These are phyloP conservation scores for Lactarius sp. DNA, from an alignment of 768 basidiomycete genomes.

Conservation along the genomic window DNA sequence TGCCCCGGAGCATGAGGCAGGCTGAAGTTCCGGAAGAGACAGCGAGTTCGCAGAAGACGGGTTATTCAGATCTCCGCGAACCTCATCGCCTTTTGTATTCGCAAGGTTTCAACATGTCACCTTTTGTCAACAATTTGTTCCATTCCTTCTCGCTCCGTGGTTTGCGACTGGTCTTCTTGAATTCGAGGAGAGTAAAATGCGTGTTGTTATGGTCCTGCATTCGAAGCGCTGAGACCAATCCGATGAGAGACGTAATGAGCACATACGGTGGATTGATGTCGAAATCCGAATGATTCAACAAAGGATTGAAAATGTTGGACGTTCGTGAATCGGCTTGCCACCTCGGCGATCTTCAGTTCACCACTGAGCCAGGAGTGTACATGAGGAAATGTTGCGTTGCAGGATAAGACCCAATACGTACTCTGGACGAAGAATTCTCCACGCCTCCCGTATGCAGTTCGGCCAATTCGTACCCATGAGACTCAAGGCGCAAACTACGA, in stretches of 20 bases:
- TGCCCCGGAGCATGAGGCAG: not conserved
- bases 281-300: constrained; percentile 67
- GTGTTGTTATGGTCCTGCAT: constrained; percentile 72
- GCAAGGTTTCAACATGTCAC: constrained; percentile 72
- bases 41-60: not conserved
- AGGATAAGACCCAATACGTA: constrained; percentile 37
- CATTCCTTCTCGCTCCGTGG: constrained; percentile 55
- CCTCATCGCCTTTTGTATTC: constrained; percentile 84
- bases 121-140: constrained; percentile 47
- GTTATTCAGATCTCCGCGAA: not conserved
- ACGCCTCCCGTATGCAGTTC: constrained; percentile 82
- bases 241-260: not conserved
- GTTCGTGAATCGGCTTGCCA: constrained; percentile 74
- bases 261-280: constrained; percentile 59
- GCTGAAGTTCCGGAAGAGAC: not conserved
- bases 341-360: constrained; percentile 83
- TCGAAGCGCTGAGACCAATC: constrained; percentile 1
- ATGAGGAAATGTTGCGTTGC: constrained; percentile 4
- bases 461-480: constrained; percentile 98
- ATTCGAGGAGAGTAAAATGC: constrained; percentile 83
- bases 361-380: constrained; percentile 44
- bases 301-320: constrained; percentile 62
- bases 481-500: constrained; percentile 90
- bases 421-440: constrained; percentile 82
- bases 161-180: constrained; percentile 53